Evolutionary conservation across 2,329 filamentous ascomycete species (phyloP).

Genomic region (Colletotrichum lupini): DNA sequence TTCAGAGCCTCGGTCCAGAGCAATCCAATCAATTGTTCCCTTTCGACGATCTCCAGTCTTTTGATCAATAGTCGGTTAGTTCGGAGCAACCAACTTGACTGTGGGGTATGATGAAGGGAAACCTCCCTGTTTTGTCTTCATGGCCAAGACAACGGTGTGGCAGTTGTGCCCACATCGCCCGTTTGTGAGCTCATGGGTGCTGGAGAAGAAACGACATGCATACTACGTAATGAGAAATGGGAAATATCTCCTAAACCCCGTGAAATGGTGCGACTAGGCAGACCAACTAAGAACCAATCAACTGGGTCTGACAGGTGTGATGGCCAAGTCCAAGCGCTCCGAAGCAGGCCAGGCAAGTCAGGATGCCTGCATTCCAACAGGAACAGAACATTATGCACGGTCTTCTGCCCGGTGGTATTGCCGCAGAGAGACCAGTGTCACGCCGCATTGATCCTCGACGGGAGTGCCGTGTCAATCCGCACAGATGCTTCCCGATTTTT

Average conservation of each 20-base stretch:
- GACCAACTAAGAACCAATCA: conserved; percentile 13
- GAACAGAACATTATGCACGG: conserved; percentile 13
- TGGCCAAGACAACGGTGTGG: not conserved
- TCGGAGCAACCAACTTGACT: not conserved
- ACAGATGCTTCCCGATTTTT: not conserved
- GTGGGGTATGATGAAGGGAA: not conserved
- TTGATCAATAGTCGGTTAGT: not conserved
- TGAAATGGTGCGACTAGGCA: conserved; percentile 3
- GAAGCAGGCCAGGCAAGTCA: not conserved
- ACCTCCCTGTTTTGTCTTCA: not conserved
- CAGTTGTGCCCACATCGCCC: not conserved
- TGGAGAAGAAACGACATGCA: conserved; percentile 8
- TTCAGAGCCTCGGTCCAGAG: not conserved
- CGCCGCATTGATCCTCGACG: not conserved
- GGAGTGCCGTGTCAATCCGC: not conserved
- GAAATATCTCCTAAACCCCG: conserved; percentile 2
- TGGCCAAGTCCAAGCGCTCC: conserved; percentile 6
- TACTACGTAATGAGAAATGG: not conserved
- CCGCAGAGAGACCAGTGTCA: conserved; percentile 3
- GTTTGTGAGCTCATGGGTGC: conserved; percentile 19
- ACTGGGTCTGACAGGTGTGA: not conserved
- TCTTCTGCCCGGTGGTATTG: conserved; percentile 6
- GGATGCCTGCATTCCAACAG: not conserved
- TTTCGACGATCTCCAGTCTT: not conserved
- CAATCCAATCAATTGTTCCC: not conserved